These are phyloP conservation scores for Geotrichum carabidarum DNA, from an alignment of 1,139 yeast species.

Conservation along the genomic window DNA sequence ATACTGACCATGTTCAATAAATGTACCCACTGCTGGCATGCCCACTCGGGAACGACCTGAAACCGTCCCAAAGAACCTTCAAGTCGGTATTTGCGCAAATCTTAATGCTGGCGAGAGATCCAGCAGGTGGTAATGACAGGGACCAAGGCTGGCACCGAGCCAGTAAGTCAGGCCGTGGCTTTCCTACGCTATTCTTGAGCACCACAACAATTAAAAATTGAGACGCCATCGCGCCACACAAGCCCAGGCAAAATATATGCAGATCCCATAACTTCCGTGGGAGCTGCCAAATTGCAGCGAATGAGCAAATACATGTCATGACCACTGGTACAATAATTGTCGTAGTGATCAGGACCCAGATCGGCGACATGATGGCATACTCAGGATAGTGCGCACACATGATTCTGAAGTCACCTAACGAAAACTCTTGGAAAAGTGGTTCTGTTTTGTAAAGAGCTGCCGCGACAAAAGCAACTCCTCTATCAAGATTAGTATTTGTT, in stretches of 20 bases:
- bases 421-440: constrained; percentile 16
- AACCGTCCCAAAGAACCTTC: constrained; percentile 16
- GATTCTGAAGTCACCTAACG: neutral
- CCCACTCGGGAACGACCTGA: constrained; percentile 15
- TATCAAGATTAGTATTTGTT: neutral
- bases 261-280: constrained; percentile 14
- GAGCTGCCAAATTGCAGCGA: constrained; percentile 15
- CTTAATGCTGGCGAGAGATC: constrained; percentile 11
- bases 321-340: constrained; percentile 8
- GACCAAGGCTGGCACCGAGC: constrained; percentile 13
- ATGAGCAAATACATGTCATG: neutral
- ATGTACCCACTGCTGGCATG: constrained; percentile 12
- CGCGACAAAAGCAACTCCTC: constrained; percentile 3
- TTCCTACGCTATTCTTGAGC: constrained; percentile 10
- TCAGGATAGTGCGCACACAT: constrained; percentile 11
- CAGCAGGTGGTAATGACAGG: constrained; percentile 5
- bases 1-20: neutral
- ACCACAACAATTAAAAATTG: constrained; percentile 8
- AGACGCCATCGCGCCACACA: constrained; percentile 6
- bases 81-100: constrained; percentile 10
- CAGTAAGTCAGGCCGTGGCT: constrained; percentile 15
- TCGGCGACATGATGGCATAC: constrained; percentile 3
- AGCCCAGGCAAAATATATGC: constrained; percentile 12
- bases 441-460: constrained; percentile 6
- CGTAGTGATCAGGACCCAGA: constrained; percentile 7